Conservation (phyloP, 2,329 filamentous ascomycete genomes). For the Phoma sp. region DNA sequence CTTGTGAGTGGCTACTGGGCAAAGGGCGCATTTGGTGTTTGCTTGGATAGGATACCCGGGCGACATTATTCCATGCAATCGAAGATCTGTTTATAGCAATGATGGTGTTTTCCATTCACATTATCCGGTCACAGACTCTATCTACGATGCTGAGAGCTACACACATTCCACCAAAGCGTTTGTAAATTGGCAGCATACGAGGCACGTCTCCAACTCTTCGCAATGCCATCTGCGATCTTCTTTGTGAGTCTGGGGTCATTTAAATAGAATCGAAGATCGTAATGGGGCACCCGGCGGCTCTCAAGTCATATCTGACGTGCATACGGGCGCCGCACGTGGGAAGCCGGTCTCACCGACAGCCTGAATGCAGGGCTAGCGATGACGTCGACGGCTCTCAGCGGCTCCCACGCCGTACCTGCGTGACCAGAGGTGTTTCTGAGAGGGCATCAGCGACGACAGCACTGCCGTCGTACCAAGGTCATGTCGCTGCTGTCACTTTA, state of each 20-base stretch:
- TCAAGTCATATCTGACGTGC: slow-evolving; percentile 9
- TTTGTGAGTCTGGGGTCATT: neutral
- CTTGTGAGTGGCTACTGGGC: slow-evolving; percentile 36
- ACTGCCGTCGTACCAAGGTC: slow-evolving; percentile 4
- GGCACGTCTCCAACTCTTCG: neutral
- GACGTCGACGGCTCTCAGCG: slow-evolving; percentile 11
- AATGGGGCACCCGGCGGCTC: slow-evolving; percentile 4
- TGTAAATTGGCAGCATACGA: neutral
- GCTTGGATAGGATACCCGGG: too few species aligned
- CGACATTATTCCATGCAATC: too few species aligned
- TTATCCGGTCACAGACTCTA: too few species aligned
- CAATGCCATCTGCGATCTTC: neutral
- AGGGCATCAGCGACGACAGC: neutral
- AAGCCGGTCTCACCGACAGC: slow-evolving; percentile 2
- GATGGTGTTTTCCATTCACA: too few species aligned
- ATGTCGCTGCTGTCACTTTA: slow-evolving; percentile 14
- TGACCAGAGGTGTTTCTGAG: slow-evolving; percentile 13
- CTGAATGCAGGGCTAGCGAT: slow-evolving; percentile 10
- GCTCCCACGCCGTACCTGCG: slow-evolving; percentile 14
- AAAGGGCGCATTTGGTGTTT: too few species aligned
- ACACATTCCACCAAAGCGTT: neutral
- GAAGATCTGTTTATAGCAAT: too few species aligned
- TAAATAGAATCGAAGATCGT: slow-evolving; percentile 2
- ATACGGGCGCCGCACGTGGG: slow-evolving; percentile 13
- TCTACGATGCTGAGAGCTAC: too few species aligned